phyloP scores from a whole-genome alignment of 768 basidiomycete genomes.

The Lepiota brunneoincarnata region DNA sequence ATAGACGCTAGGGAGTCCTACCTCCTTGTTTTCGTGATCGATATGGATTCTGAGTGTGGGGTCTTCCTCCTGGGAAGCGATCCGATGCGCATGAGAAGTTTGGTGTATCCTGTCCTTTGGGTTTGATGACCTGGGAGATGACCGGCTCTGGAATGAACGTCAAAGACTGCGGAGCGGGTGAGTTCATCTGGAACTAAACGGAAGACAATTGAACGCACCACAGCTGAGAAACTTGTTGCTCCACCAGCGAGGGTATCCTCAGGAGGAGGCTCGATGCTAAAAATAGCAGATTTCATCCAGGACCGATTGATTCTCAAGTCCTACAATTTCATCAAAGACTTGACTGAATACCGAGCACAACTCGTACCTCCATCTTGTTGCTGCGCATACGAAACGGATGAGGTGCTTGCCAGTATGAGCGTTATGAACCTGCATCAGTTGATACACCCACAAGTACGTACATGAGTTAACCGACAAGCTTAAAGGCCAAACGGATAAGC shows the following conservation, averaged over 20 bases:
- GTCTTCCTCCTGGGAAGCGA: constrained; percentile 97
- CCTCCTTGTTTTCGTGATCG: constrained; percentile 93
- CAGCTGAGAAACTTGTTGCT: constrained; percentile 82
- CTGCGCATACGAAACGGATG: constrained; percentile 96
- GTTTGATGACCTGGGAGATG: constrained; percentile 92
- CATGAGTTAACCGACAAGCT: constrained; percentile 94
- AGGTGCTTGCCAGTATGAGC: constrained; percentile 95
- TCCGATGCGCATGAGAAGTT: constrained; percentile 96
- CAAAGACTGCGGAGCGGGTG: constrained; percentile 63
- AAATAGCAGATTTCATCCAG: constrained; percentile 99
- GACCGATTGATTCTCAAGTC: constrained; percentile 69
- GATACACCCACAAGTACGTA: constrained; percentile 99
- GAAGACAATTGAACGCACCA: constrained; percentile 56
- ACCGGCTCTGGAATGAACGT: constrained; percentile 99
- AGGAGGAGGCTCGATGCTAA: constrained; percentile 96
- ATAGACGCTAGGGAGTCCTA: constrained; percentile 29
- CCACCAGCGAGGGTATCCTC: constrained; percentile 98
- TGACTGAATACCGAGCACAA: too few relatives aligned
- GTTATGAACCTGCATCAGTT: constrained; percentile 84
- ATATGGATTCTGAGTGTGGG: constrained; percentile 98
- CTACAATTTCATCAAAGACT: neutral
- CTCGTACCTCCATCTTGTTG: constrained; percentile 93
- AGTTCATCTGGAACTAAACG: constrained; percentile 6
- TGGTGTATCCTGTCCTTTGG: constrained; percentile 88
- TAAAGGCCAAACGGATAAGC: constrained; percentile 94